Evolutionary conservation across 2,329 filamentous ascomycete species (phyloP), one percentile per base, ranked within the genome.

Genomic region (Pestalotiopsis sp.): DNA sequence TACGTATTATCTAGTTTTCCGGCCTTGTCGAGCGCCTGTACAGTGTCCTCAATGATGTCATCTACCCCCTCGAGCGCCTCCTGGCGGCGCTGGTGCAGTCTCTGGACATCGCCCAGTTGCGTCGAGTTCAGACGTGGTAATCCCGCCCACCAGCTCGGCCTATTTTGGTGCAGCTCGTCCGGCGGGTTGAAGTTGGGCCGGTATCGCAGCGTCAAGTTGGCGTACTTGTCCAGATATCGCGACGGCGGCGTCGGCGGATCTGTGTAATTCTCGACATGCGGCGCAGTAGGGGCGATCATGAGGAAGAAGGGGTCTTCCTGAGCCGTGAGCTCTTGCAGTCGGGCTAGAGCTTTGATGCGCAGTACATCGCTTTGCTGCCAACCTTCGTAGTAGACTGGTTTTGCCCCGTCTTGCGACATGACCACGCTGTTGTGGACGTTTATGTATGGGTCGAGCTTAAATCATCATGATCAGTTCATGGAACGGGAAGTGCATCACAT

Each of bases 81-180:
- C 66, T 87, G 79, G 17, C 84, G 81, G 63, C 83, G 81, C 3
- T 82, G 78, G 69, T 85, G 85, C 65, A 83, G 85, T 27, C 83
- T 79, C n/a, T 88, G 86, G 66, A 85, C 81, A 72, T 85, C 86
- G 1, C 78, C 79, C 39, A 84, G 74, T 5, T 78, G 76, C 5
- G 78, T 77, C 4, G 76, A 72, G n/a, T 76, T 80, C 56, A 67
- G 5, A 4, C 9, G 38, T 20, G 14, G 57, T 14, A 62, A 12
- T 11, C 20, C 59, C 12, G 27, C 14, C 39, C 87, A 84, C 80
- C 14, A 67, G 13, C 56, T 20, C 45, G 57, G 27, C 27, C 25
- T 20, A 14, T 61, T 36, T 23, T 39, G 36, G 27, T 63, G 61
- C 14, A 36, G 11, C 61, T 63, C 61, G 38, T 63, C 61, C 12